phyloP scores from a whole-genome alignment of 805 yeast genomes.

The Spathaspora passalidarum region DNA sequence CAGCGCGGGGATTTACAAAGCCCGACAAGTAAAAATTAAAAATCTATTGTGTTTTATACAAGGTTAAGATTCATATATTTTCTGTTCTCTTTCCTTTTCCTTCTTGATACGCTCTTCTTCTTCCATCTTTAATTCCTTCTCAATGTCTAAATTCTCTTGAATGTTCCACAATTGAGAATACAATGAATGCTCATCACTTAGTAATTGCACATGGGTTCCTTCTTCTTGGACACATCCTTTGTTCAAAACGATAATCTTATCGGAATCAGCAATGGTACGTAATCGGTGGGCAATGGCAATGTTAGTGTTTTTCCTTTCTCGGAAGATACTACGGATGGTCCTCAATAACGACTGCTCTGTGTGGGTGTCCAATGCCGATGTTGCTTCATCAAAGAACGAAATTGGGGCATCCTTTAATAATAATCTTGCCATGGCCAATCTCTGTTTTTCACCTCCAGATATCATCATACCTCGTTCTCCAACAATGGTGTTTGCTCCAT shows the following conservation, averaged over 20 bases:
- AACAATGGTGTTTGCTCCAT: conserved; percentile 80
- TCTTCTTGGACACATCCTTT: conserved; percentile 82
- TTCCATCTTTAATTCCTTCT: conserved; percentile 20
- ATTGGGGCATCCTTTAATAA: conserved; percentile 82
- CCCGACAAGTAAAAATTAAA: not conserved
- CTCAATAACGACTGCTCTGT: conserved; percentile 83
- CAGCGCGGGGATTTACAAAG: not conserved
- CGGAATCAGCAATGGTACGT: conserved; percentile 91
- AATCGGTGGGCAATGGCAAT: conserved; percentile 92
- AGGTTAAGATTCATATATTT: not conserved
- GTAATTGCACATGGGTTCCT: conserved; percentile 72
- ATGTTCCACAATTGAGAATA: conserved; percentile 87
- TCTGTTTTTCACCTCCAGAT: conserved; percentile 98
- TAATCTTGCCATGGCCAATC: conserved; percentile 92
- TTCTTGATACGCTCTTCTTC: conserved; percentile 9
- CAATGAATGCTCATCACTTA: conserved; percentile 54
- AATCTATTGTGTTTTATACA: not conserved
- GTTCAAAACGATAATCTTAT: conserved; percentile 83
- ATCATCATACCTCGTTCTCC: conserved; percentile 99
- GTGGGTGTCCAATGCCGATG: conserved; percentile 94
- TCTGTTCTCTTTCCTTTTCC: conserved; percentile 5
- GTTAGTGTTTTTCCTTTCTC: conserved; percentile 60
- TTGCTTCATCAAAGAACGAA: conserved; percentile 95
- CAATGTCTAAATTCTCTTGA: conserved; percentile 73
- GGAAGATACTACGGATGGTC: conserved; percentile 69